Base-by-base conservation (phyloP, 768 basidiomycete species). In the Sporobolomyces phaffii region DNA sequence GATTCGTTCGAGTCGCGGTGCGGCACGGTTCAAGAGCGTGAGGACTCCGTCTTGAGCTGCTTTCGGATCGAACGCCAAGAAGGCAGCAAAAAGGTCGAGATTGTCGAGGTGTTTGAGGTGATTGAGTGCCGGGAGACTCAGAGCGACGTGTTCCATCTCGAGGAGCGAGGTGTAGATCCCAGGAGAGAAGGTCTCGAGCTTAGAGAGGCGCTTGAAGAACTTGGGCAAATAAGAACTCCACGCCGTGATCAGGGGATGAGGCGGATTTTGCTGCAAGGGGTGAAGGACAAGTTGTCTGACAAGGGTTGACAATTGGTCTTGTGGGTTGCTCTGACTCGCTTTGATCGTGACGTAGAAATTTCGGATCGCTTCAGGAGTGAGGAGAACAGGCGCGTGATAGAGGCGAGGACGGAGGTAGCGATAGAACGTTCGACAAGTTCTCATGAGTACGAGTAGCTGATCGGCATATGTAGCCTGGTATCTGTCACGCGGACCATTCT, bases 351-450 rank as follows among this genome's bases (percentile, higher is more conserved):
- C 11, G 26, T 41, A 41, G 26, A 56, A 56, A 5, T 43, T 41
- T 18, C 18, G 13, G 40, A 56, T 56, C 40, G 54, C n/a, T 24
- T 1, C 26, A 14, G 54, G 40, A 2, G 38, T 43, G 8, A 43
- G 5, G 15, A 56, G 54, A 9, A 56, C 54, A 11, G 54, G 54
- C 7, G 22, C 24, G 2, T 41, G 26, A 10, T 43, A 56, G 40
- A 56, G 40, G 6, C 54, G n/a, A 14, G 41, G 54, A 5, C 3
- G 5, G 2, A 29, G 17, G 40, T 8, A 20, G 18, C 41, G 54
- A 40, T 56, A 56, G 54, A 56, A 56, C 11, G 54, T 56, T 20
- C 20, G 26, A 26, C 54, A 56, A 3, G 54, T 56, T n/a, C 26
- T 24, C 8, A 56, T 9, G 3, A 56, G 26, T 2, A 24, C 13